Percentiles rank a stretch among this genome's conserved stretches.
Conservation (phyloP, 139 green algal species). For the Chlorella ohadii region DNA sequence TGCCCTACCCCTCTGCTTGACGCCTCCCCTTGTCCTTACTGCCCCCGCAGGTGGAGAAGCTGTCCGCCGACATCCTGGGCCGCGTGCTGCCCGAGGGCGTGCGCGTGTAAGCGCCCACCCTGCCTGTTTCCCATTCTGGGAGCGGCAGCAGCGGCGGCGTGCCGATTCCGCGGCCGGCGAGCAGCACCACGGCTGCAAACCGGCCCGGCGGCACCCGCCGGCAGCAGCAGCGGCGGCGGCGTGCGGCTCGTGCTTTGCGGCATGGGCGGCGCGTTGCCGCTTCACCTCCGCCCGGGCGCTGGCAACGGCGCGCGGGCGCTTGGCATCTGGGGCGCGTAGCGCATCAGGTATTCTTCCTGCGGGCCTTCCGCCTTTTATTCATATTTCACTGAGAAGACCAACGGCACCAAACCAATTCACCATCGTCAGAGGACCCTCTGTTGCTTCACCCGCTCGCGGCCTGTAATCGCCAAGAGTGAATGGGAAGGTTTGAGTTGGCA, state of each 20-base stretch:
- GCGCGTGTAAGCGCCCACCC: conserved; percentile 63
- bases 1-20: no score
- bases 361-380: not conserved
- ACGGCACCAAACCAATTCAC: not conserved
- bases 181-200: not conserved
- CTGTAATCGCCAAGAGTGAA: no score
- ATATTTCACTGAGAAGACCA: not conserved
- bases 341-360: no score
- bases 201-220: not conserved
- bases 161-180: not conserved
- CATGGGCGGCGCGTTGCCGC: no score
- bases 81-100: conserved; percentile 86
- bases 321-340: no score
- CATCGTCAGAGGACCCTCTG: no score
- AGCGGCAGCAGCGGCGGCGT: not conserved
- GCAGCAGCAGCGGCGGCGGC: not conserved
- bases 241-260: no score
- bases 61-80: conserved; percentile 79
- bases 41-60: conserved; percentile 85
- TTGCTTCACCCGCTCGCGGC: no score
- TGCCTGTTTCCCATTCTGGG: not conserved
- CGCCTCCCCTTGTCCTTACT: no score
- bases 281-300: no score
- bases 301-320: no score
- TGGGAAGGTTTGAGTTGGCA: no score